phyloP scores from a whole-genome alignment of 768 basidiomycete species.

The Pisolithus albus region DNA sequence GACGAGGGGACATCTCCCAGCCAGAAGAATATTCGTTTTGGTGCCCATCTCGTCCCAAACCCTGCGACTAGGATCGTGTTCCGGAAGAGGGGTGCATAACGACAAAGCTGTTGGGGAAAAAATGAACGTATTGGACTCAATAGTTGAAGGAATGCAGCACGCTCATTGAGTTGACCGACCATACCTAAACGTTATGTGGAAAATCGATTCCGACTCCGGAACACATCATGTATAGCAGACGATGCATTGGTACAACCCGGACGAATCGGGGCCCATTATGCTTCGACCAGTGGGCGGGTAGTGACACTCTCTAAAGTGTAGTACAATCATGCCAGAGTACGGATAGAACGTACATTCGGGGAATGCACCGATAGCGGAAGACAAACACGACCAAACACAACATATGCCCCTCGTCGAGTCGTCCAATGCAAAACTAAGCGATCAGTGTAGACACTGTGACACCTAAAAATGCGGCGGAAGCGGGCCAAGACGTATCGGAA shows the following conservation, averaged over 20 bases:
- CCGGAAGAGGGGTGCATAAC: neutral
- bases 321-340: conserved; percentile 58
- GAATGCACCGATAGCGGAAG: conserved; percentile 32
- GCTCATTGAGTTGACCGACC: too few species aligned
- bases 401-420: too few species aligned
- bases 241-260: too few species aligned
- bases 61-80: neutral
- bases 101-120: too few species aligned
- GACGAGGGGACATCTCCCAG: conserved; percentile 16
- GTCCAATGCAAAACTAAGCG: too few species aligned
- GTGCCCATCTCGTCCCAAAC: neutral
- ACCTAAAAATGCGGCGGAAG: conserved; percentile 76
- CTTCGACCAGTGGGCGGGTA: neutral
- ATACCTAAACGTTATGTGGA: too few species aligned
- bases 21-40: neutral
- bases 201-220: too few species aligned
- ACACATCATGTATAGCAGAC: too few species aligned
- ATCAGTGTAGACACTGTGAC: neutral
- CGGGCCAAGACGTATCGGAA: conserved; percentile 92
- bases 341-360: conserved; percentile 64
- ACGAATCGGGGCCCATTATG: too few species aligned
- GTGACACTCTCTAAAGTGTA: conserved; percentile 74
- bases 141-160: too few species aligned
- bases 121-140: too few species aligned
- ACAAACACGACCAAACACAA: too few species aligned